These are phyloP conservation scores for Leucocoprinus sp. DNA, from an alignment of 768 basidiomycete genomes.

Conservation along the genomic window DNA sequence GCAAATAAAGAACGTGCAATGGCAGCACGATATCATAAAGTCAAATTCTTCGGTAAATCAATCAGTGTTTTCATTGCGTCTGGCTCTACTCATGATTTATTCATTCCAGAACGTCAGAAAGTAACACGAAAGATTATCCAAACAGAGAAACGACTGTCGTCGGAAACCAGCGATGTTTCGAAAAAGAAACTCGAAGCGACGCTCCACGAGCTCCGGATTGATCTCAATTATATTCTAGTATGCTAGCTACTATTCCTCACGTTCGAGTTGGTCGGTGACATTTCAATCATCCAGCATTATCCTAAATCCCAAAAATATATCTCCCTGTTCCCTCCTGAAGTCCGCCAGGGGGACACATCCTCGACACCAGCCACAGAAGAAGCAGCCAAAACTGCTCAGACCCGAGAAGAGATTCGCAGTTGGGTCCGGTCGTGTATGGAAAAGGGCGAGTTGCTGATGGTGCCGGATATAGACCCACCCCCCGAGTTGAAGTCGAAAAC, in stretches of 20 bases:
- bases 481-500: constrained; percentile 17
- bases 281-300: constrained; percentile 51
- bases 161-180: constrained; percentile 25
- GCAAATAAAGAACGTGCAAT: constrained; percentile 63
- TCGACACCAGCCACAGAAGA: constrained; percentile 19
- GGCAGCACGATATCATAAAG: constrained; percentile 76
- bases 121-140: constrained; percentile 70
- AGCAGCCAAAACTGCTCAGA: constrained; percentile 33
- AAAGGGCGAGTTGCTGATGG: constrained; percentile 43
- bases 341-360: constrained; percentile 30
- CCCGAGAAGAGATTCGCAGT: constrained; percentile 48
- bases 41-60: constrained; percentile 88
- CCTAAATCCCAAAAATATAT: constrained; percentile 85
- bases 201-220: constrained; percentile 64
- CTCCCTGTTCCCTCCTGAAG: constrained; percentile 76
- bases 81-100: background rate
- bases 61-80: background rate
- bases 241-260: constrained; percentile 7
- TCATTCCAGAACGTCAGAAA: constrained; percentile 71
- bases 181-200: constrained; percentile 37
- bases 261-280: background rate
- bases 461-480: constrained; percentile 60
- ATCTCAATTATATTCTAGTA: constrained; percentile 87
- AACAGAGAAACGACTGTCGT: constrained; percentile 43
- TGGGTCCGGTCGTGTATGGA: constrained; percentile 57